These are phyloP conservation scores for Noccaea caerulescens DNA, from an alignment of 345 rosid genomes.

Conservation along the genomic window DNA sequence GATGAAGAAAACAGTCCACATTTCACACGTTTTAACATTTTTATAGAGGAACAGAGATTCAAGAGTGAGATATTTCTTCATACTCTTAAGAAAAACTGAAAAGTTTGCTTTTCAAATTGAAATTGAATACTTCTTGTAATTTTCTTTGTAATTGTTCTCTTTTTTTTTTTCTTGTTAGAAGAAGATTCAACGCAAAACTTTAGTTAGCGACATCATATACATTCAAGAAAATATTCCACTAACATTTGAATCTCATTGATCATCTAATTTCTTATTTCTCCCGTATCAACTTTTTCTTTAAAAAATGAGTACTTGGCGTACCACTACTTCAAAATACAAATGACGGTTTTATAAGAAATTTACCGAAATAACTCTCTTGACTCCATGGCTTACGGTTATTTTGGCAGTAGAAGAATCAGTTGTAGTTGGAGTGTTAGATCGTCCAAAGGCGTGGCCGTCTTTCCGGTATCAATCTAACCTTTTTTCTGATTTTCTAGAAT, in stretches of 20 bases:
- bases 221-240: background rate
- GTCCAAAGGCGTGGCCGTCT: too few relatives aligned
- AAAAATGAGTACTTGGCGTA: too few relatives aligned
- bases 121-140: background rate
- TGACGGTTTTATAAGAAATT: background rate
- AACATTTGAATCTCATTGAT: background rate
- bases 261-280: background rate
- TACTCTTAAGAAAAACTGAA: background rate
- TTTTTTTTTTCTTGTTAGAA: background rate
- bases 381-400: too few relatives aligned
- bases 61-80: slow-evolving; percentile 6
- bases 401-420: too few relatives aligned
- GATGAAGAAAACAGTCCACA: slow-evolving; percentile 39
- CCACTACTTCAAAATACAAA: background rate
- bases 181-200: background rate
- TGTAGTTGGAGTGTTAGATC: too few relatives aligned
- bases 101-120: slow-evolving; percentile 27
- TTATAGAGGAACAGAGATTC: background rate
- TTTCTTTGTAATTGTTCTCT: background rate
- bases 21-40: slow-evolving; percentile 32
- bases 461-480: too few relatives aligned
- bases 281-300: background rate
- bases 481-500: too few relatives aligned
- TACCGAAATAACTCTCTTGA: too few relatives aligned
- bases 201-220: background rate